Evolutionary conservation across 768 basidiomycete species (phyloP), one percentile per base, ranked within the genome.

Genomic region (Termitomyces sp.): DNA sequence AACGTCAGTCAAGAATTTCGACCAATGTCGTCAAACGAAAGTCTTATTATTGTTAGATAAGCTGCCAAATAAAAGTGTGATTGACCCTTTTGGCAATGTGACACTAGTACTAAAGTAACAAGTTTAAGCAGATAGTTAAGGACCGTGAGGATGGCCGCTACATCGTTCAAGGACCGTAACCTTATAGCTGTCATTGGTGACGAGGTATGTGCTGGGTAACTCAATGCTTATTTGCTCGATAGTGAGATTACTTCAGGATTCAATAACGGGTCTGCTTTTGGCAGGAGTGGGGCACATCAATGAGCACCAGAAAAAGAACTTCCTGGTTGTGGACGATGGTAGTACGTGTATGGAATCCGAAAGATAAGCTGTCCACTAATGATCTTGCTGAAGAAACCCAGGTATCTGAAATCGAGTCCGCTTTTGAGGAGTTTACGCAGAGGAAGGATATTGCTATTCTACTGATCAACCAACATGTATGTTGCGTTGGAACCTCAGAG

Each of bases 151-250:
- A 64, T 63, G 63, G 46, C 62, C 36, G 51, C 55, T 58, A 71
- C 78, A 54, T 80, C 86, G 43, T 85, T 78, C 79, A 88, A 90
- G 72, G 88, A 96, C 72, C 83, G 96, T 55, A 89, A 81, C 60
- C 76, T 98, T 43, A 82, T 99, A 43, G 96, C 97, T 35, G 93
- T 95, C 69, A 98, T 99, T 64, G 97, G 96, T 41, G 97, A 98
- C 71, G 97, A 99, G 78, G 96, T 95, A 63, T 55, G 76, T 16
- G 9, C 35, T 18, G 26, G 32, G 52, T 41, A 22, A 44, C 57
- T 45, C 26, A 18, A 11, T 50, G 43, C 18, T 33, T 9, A 45
- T n/a, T 52, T 52, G 22, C 38, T 57, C 24, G n/a, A 40, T 63
- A 66, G 43, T 48, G 47, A 48, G 55, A 55, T 61, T 44, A 41